Base-by-base conservation (phyloP, 73 alveolate genomes). In the Paramecium biaurelia region DNA sequence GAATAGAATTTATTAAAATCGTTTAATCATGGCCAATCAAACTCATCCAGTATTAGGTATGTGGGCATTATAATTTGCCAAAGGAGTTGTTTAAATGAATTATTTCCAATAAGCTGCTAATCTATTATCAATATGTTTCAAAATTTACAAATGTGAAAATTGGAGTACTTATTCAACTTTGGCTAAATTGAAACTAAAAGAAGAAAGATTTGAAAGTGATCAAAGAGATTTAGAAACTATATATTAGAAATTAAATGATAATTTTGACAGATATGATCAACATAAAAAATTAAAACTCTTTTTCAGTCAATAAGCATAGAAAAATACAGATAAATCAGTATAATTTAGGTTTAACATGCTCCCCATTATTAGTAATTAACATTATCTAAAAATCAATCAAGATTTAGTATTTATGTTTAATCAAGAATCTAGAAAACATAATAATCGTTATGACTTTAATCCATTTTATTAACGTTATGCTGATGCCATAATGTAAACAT, bases 181-280 rank as follows among this genome's bases (percentile, higher is more conserved):
- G n/a, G 49, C 94, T 5, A 70, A 89, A 32, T 10, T 70, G 11
- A 89, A 89, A 89, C 35, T 89, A 12, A 89, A 89, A 45, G 32
- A 89, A 67, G 58, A 57, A n/a, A 85, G 74, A 89, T 79, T 30
- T 15, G 49, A 79, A 45, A 38, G 70, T 43, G 72, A 42, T 9
- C n/a, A 21, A 79, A 79, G 45, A 23, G 84, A 63, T 63, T 32
- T 63, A 30, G 84, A 63, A 63, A 63, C 49, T 9, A 32, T 63
- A 0, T 63, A 14, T 14, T 32, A 26, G 14, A 63, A 63, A 26
- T 63, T 63, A 32, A 32, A 32, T 63, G 84, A 26, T 14, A 32
- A 63, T 63, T 63, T 63, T 63, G 84, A 63, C 26, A 26, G 45
- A 12, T 63, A 63, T 24, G 49, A 63, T 30, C 28, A 63, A 20